A percentile compares a stretch with the other conserved stretches of the same genome.
These are phyloP conservation scores for Beta lomatogona DNA, from an alignment of 179 eudicot species.

Conservation along the genomic window DNA sequence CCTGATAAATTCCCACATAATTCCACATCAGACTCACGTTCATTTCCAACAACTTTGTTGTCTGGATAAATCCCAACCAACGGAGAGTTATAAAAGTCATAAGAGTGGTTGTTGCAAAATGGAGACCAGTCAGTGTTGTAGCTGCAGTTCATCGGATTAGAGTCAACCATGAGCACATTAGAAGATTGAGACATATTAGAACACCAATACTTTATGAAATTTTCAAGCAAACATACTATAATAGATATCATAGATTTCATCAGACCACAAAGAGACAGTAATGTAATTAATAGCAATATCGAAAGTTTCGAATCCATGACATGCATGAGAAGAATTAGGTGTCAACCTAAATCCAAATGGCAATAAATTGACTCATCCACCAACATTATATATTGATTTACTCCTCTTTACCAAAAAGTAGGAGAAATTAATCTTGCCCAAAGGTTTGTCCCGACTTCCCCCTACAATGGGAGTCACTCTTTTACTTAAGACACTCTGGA, in stretches of 20 bases:
- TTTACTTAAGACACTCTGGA: background rate
- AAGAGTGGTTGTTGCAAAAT: slow-evolving; percentile 75
- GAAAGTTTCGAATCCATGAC: background rate
- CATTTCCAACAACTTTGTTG: slow-evolving; percentile 72
- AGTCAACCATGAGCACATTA: background rate
- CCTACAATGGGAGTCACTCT: background rate
- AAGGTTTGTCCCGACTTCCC: background rate
- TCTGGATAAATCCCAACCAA: slow-evolving; percentile 69
- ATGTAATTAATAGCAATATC: too few relatives aligned
- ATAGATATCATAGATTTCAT: background rate
- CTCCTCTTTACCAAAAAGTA: background rate
- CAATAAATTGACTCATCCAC: background rate
- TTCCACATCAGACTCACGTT: slow-evolving; percentile 97
- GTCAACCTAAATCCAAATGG: background rate
- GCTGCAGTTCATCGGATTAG: slow-evolving; percentile 50
- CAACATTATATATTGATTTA: background rate
- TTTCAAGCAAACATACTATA: background rate
- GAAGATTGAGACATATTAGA: background rate
- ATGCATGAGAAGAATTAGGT: background rate
- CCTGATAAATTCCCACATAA: slow-evolving; percentile 98
- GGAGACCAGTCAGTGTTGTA: slow-evolving; percentile 92
- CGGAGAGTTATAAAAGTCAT: slow-evolving; percentile 71
- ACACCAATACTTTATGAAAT: background rate
- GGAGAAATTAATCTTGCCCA: background rate
- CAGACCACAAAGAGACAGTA: too few relatives aligned